Evolutionary conservation across 1,284 basidiomycete genomes (phyloP).

Genomic region (Puccinia coronata): DNA sequence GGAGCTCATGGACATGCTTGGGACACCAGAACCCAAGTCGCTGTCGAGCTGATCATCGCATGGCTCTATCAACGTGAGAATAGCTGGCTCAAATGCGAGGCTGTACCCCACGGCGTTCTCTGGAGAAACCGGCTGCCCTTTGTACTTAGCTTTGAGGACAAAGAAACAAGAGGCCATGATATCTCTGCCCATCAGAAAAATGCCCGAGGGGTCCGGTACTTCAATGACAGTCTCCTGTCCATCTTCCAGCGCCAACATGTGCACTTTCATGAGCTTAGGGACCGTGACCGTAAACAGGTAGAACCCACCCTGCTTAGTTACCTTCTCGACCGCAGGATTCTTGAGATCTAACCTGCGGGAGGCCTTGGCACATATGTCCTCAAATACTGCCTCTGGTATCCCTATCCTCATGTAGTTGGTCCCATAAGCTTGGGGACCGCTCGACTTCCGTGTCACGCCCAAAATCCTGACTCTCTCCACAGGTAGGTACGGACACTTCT

Average conservation of each 20-base stretch:
- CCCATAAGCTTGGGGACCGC: background rate
- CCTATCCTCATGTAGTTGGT: background rate
- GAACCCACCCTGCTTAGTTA: no score
- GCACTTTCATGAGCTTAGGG: no score
- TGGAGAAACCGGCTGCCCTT: background rate
- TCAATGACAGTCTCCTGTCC: no score
- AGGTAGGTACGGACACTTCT: background rate
- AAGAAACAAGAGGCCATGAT: background rate
- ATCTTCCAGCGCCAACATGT: no score
- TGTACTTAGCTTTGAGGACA: constrained; percentile 3
- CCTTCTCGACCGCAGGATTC: no score
- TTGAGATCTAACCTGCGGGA: no score
- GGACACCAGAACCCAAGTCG: background rate
- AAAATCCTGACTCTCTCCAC: background rate
- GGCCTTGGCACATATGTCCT: no score
- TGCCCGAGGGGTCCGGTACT: background rate
- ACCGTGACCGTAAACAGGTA: no score
- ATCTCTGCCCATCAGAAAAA: background rate
- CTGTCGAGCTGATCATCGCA: background rate
- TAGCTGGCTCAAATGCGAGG: background rate
- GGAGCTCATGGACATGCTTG: background rate
- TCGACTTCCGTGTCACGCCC: background rate
- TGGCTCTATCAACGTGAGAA: background rate
- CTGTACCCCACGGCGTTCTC: background rate
- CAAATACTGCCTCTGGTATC: no score